A percentile compares a stretch with the other conserved stretches of the same genome.
phyloP scores from a whole-genome alignment of 164 flowering plant species.

The Warburgia ugandensis region DNA sequence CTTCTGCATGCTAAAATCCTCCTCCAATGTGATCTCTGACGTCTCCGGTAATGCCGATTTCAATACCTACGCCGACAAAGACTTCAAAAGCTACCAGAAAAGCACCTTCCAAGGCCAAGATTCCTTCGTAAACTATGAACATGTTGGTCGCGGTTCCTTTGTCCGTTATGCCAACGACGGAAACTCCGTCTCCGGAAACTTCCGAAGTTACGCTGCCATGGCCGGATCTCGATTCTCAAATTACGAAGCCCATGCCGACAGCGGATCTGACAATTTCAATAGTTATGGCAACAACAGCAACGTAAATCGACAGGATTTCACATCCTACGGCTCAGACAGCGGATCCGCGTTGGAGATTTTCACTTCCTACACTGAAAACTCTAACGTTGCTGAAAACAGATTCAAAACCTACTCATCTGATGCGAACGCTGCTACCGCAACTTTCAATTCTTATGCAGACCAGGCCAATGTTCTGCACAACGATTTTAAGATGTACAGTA shows the following conservation, averaged over 20 bases:
- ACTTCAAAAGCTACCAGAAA: conserved; percentile 73
- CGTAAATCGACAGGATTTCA: conserved; percentile 49
- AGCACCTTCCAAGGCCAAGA: conserved; percentile 37
- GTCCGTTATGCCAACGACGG: conserved; percentile 44
- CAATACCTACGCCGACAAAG: conserved; percentile 25
- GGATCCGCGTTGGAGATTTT: conserved; percentile 23
- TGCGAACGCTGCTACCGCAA: conserved; percentile 35
- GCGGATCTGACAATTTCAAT: conserved; percentile 52
- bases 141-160: conserved; percentile 43
- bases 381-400: conserved; percentile 43
- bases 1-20: conserved; percentile 57
- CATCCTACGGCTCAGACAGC: conserved; percentile 37
- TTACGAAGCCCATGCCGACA: conserved; percentile 44
- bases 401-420: conserved; percentile 53
- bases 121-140: conserved; percentile 60
- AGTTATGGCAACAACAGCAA: conserved; percentile 41
- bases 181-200: conserved; percentile 37
- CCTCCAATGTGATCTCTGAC: conserved; percentile 34
- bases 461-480: conserved; percentile 42
- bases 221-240: conserved; percentile 39
- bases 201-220: conserved; percentile 48
- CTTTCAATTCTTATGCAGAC: conserved; percentile 38
- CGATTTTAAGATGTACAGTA: conserved; percentile 43
- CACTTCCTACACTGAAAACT: conserved; percentile 32
- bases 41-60: conserved; percentile 37